Evolutionary conservation across 176 grass and related monocot species (phyloP).

Genomic region (Tillandsia fasciculata): DNA sequence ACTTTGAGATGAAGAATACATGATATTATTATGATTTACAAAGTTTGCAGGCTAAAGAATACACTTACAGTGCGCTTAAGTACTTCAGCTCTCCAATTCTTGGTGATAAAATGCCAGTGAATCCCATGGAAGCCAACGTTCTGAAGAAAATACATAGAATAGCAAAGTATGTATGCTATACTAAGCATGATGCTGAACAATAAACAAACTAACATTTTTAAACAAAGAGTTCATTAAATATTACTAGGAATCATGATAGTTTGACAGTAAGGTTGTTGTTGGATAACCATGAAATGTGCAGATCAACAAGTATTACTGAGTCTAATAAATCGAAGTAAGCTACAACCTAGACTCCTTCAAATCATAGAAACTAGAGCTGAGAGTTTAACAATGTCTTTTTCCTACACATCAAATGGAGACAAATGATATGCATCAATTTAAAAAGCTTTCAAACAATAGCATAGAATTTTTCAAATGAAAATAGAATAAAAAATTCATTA

Average conservation of each 20-base stretch:
- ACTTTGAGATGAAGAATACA: not conserved
- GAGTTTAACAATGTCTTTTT: too few species aligned
- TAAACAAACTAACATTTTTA: slow-evolving; percentile 2
- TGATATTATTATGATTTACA: not conserved
- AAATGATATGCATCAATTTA: too few species aligned
- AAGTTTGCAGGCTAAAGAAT: slow-evolving; percentile 1
- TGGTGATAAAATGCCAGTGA: slow-evolving; percentile 75
- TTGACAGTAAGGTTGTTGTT: not conserved
- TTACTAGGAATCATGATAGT: not conserved
- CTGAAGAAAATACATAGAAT: slow-evolving; percentile 37
- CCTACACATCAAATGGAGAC: too few species aligned
- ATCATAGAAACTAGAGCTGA: too few species aligned
- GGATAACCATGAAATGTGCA: not conserved
- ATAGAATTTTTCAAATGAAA: too few species aligned
- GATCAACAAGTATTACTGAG: not conserved
- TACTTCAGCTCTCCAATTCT: slow-evolving; percentile 74
- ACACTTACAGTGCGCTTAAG: slow-evolving; percentile 88
- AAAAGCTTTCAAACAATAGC: too few species aligned
- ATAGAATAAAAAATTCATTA: too few species aligned
- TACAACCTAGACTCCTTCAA: too few species aligned
- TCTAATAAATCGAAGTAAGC: too few species aligned
- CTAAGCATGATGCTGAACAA: not conserved
- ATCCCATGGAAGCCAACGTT: slow-evolving; percentile 89
- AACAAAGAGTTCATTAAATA: not conserved
- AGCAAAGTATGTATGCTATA: slow-evolving; percentile 1